Conservation (phyloP, 1,284 basidiomycete genomes). For the Inonotus obliquus region DNA sequence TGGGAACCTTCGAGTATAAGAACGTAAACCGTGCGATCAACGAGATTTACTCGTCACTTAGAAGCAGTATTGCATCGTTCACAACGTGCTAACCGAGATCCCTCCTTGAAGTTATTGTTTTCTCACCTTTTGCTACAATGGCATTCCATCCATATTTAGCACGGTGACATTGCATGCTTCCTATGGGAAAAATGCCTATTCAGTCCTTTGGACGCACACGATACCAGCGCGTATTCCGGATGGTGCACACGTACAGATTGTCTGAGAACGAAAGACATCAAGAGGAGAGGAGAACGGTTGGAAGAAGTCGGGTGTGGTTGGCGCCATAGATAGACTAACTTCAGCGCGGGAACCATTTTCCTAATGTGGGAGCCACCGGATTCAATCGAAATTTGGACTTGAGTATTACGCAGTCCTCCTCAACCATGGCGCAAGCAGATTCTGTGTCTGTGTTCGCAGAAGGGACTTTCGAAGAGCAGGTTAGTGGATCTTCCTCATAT, state of each 20-base stretch:
- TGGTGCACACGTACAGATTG: too few species aligned
- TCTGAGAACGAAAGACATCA: not conserved
- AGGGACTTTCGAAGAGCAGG: slow-evolving; percentile 86
- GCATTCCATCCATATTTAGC: not conserved
- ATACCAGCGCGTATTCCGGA: too few species aligned
- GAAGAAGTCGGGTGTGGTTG: not conserved
- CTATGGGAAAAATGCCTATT: not conserved
- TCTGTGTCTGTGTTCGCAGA: slow-evolving; percentile 84
- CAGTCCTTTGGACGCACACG: not conserved
- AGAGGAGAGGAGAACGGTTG: not conserved
- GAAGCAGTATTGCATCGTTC: slow-evolving; percentile 14
- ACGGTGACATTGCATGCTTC: not conserved
- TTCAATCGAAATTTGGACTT: not conserved
- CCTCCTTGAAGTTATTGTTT: not conserved
- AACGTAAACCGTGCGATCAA: not conserved
- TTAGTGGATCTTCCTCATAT: slow-evolving; percentile 27
- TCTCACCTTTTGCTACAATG: not conserved
- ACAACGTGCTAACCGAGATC: not conserved
- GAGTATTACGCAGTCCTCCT: not conserved
- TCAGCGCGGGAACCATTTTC: not conserved
- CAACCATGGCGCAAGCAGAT: slow-evolving; percentile 40
- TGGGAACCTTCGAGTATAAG: not conserved
- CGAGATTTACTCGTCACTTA: not conserved
- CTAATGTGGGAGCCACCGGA: not conserved
- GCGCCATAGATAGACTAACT: too few species aligned